phyloP scores from a whole-genome alignment of 108 stramenopile genomes.

The Seminavis robusta region DNA sequence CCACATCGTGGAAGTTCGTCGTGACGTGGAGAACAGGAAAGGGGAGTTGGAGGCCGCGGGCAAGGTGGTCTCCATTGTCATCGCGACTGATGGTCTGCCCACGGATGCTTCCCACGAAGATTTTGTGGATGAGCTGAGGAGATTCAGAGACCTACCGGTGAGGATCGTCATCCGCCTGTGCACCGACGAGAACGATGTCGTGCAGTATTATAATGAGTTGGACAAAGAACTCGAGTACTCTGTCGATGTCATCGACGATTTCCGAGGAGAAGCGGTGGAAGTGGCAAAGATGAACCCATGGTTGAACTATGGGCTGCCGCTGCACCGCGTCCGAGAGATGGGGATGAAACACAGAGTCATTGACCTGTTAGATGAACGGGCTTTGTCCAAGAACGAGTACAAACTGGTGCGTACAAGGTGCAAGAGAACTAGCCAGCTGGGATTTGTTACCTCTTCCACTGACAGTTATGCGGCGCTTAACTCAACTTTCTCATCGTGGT shows the following conservation, averaged over 20 bases:
- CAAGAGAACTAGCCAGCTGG: no score
- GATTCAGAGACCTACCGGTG: constrained; percentile 45
- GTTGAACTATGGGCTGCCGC: constrained; percentile 54
- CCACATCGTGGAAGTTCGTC: constrained; percentile 47
- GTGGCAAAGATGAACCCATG: constrained; percentile 64
- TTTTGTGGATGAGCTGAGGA: constrained; percentile 31
- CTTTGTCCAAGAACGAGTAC: constrained; percentile 34
- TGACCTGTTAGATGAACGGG: constrained; percentile 59
- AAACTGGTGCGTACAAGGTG: no score
- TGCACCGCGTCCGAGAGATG: constrained; percentile 76
- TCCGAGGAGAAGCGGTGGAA: constrained; percentile 63
- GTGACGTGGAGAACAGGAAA: constrained; percentile 28
- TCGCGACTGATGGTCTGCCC: constrained; percentile 77
- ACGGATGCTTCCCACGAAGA: constrained; percentile 26
- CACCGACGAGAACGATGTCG: constrained; percentile 59
- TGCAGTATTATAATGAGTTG: constrained; percentile 54
- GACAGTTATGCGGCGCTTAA: no score
- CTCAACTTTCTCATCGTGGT: no score
- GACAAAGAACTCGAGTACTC: constrained; percentile 51
- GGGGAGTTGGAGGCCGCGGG: constrained; percentile 35
- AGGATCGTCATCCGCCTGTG: constrained; percentile 69
- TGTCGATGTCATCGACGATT: constrained; percentile 78
- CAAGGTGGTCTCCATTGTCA: constrained; percentile 56
- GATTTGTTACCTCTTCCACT: no score
- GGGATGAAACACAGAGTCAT: constrained; percentile 45